Base-by-base conservation (phyloP, 2,329 filamentous ascomycete genomes). In the Cylindrodendrum hubeiense region DNA sequence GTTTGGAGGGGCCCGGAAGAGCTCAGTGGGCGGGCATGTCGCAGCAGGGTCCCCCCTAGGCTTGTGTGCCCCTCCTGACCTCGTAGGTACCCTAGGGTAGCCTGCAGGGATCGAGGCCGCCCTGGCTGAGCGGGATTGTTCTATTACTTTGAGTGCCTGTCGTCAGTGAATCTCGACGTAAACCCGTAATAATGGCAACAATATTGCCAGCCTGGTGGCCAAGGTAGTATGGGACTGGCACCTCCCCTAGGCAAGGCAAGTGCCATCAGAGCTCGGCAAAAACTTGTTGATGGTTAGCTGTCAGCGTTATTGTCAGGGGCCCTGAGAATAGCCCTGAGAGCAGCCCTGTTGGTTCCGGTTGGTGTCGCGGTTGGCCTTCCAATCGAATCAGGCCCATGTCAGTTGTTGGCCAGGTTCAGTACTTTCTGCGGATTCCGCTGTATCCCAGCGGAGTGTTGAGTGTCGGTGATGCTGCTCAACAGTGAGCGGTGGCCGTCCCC, bases 201-300 rank as follows among this genome's bases (percentile, higher is more conserved):
- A 30, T 30, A 30, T 39, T 58, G 54, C 44, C 37, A 37, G 54
- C 43, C 39, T 26, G 28, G 44, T 49, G 30, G 54, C 19, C 39
- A 26, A 22, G 46, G 44, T 33, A 28, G 34, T 22, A 33, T 49
- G 39, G n/a, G 13, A 24, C 33, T 43, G 33, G n/a, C 17, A 19
- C 24, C 3, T 49, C 55, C 22, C 46, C 24, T 33, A 46, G 28
- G 24, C 44, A 50, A 58, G 34, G 22, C 55, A 8, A 22, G 24
- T 50, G 17, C 15, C 33, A 43, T 33, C 30, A 21, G 44, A 28
- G 55, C 24, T 43, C 33, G 15, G 24, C 15, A 43, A 59, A 24
- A 15, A 15, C 19, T 39, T 41, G 24, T 28, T n/a, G 46, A 19
- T 13, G 26, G 10, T 21, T 49, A 30, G 24, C 17, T 49, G 17